Base-by-base conservation (phyloP, 164 flowering plant genomes). In the Aristolochia californica region DNA sequence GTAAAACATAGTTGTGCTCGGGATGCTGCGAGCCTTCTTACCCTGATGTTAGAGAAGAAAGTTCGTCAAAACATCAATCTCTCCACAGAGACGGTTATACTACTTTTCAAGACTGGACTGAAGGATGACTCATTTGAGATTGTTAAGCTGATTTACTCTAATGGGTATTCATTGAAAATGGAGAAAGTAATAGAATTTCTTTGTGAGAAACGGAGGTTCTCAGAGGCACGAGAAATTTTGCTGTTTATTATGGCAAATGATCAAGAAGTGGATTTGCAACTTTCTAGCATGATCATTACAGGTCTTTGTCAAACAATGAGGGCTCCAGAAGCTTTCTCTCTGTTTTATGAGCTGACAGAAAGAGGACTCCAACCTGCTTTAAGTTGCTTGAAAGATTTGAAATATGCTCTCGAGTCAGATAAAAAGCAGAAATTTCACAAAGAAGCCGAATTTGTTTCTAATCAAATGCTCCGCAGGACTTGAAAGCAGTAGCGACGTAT, bases 381-480 rank as follows among this genome's bases (percentile, higher is more conserved):
- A 66, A 50, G 60, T 25, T 79, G 87, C 66, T 54, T 74, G 17
- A 74, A 70, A 40, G 73, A 66, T 20, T 55, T 83, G 66, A 69
- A 64, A 58, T 40, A 21, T 56, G 63, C 76, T 30, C 72, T 84
- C 13, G 77, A 77, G 66, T 70, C 72, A 48, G 74, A 53, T 17
- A 84, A 84, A 45, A 80, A 51, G 63, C 28, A 50, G 40, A 34
- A 8, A 5, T 34, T 2, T 34, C 40, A 34, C 44, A 65, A 66
- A 21, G 91, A 86, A 67, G 88, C 82, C 59, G 71, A 74, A 21
- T 86, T 84, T 80, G 75, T 88, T 38, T 51, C 64, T 5, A 81
- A 78, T 62, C n/a, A 40, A 20, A 38, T 53, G 25, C 27, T 17
- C 12, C 3, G 26, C 15, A 50, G 53, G 53, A 5, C 26, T 21